Evolutionary conservation across 2,329 filamentous ascomycete genomes (phyloP), one percentile per base, ranked within the genome.

Genomic region (Colletotrichum chlorophyti): DNA sequence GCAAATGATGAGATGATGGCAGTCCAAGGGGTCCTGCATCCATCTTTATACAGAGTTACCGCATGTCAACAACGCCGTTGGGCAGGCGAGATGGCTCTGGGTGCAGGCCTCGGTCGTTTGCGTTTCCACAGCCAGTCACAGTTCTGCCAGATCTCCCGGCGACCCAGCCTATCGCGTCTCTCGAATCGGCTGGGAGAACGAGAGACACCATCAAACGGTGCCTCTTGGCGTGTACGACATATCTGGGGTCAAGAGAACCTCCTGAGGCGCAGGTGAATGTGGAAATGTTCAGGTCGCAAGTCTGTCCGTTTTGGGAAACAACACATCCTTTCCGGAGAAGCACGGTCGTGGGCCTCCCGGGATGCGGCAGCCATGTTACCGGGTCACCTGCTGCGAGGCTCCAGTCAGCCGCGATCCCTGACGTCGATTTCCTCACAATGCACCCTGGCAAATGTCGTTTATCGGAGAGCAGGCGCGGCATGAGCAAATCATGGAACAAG

Each of bases 231-330:
- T 42, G 34, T 52, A 35, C 41, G 53, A 58, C 34, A n/a, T 24
- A 46, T 41, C 52, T 47, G 34, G 58, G 46, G 45, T 31, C 40
- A 19, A 37, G 12, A 15, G 23, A 31, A 34, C 42, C 42, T 55
- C 42, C 29, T 41, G 40, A 52, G 52, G 46, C 53, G 32, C 41
- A 37, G 46, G 46, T 24, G 14, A 50, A 48, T 41, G 34, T 40
- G 53, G 40, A 17, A 14, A 32, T 26, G 43, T 42, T 19, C 45
- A 23, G 23, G 42, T 62, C 60, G 60, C 60, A 62, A 62, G 45
- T 52, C 45, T 62, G 57, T 60, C 60, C 45, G 21, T 37, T 55
- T 60, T 55, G 60, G 60, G 58, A 59, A 61, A 58, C 51, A 41
- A 15, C 14, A 41, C 26, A 29, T 38, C 26, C 29, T 38, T 53